These are phyloP conservation scores for Pyrus hybrid DNA, from an alignment of 331 rosid genomes.

Conservation along the genomic window DNA sequence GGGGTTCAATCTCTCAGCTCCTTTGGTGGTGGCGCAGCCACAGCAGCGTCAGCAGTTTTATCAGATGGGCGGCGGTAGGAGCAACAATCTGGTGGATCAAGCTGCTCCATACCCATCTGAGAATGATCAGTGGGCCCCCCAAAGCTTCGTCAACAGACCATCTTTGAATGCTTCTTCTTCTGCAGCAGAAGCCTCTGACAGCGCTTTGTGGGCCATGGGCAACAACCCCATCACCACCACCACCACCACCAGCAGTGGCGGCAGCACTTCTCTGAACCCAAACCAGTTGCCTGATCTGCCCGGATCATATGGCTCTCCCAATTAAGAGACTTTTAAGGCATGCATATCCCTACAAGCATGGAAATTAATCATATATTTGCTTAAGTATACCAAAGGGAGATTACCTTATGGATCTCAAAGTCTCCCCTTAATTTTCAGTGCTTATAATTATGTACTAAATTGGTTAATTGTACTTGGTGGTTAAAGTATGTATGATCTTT, in stretches of 20 bases:
- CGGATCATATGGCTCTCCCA: slow-evolving; percentile 24
- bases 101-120: background rate
- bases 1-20: slow-evolving; percentile 28
- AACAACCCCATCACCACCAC: slow-evolving; percentile 18
- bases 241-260: slow-evolving; percentile 8
- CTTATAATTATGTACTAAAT: background rate
- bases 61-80: slow-evolving; percentile 10
- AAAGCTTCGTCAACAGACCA: slow-evolving; percentile 15
- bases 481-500: slow-evolving; percentile 6
- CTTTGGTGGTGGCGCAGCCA: background rate
- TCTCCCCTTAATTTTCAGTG: background rate
- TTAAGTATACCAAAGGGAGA: background rate
- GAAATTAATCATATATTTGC: background rate
- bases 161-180: background rate
- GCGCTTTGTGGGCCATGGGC: slow-evolving; percentile 30
- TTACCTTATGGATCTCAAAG: background rate
- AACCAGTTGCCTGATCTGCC: slow-evolving; percentile 42
- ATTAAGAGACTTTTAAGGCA: background rate
- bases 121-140: slow-evolving; percentile 5
- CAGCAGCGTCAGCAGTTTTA: slow-evolving; percentile 11
- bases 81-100: background rate
- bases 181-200: background rate
- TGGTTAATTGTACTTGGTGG: background rate
- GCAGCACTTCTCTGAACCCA: slow-evolving; percentile 12
- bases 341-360: background rate